Base-by-base conservation (phyloP, 805 yeast genomes). In the Lipomyces orientalis region DNA sequence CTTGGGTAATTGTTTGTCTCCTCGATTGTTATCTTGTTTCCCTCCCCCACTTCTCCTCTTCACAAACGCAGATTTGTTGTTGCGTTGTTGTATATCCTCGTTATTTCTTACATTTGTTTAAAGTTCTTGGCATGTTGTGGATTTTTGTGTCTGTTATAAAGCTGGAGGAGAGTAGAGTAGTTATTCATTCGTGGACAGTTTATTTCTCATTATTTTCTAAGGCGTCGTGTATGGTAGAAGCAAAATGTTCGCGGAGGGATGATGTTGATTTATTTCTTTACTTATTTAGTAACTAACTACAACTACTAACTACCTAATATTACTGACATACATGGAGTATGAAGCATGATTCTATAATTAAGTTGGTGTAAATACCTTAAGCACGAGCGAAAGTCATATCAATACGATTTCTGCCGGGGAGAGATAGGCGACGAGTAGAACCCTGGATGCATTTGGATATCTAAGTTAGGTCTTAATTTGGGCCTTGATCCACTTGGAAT, bases 51-150 rank as follows among this genome's bases (percentile, higher is more conserved):
- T n/a, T n/a, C n/a, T n/a, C n/a, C n/a, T n/a, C n/a, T n/a, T 10
- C 33, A 29, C 46, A 54, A 31, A 61, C 64, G 55, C 58, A 60
- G 52, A 60, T 49, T 49, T 60, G 31, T 33, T 55, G 9, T 58
- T 35, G 46, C 14, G 25, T 33, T 35, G n/a, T 22, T 46, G 31
- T 43, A 39, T 10, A 37, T 31, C 33, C 35, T 56, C 58, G 22
- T 51, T 61, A 22, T 46, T 37, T 52, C 22, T 37, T 59, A 39
- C 34, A 25, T 46, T 51, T 19, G 35, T 61, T 43, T 43, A n/a
- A 43, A n/a, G 49, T n/a, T 19, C n/a, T 37, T n/a, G 49, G 49
- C 49, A 43, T 43, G 10, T 43, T 43, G 49, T 43, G 49, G 49
- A 43, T 43, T 43, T 25, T 25, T 25, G 29, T 43, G 22, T 43